phyloP scores from a whole-genome alignment of 75 land plant species.

The Azolla pinnata region DNA sequence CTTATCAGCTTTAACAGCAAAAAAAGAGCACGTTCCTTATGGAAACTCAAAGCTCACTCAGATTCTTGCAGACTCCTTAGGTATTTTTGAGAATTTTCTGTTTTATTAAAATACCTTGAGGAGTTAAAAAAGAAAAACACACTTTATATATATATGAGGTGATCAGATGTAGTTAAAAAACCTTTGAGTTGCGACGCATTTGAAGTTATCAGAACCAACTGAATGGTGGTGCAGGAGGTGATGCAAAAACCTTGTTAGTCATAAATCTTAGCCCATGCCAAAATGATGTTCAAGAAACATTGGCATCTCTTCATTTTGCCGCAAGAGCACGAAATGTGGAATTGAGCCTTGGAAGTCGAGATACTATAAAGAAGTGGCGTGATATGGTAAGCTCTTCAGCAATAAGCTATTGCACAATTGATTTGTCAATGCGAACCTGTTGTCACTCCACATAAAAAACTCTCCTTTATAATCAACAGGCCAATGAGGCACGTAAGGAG shows the following conservation, averaged over 20 bases:
- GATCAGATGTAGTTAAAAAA: too few relatives aligned
- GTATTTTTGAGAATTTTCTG: conserved; percentile 27
- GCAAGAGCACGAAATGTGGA: conserved; percentile 84
- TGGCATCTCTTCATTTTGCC: conserved; percentile 75
- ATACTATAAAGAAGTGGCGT: conserved; percentile 93
- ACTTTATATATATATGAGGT: not conserved
- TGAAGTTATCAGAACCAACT: not conserved
- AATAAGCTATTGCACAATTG: too few relatives aligned
- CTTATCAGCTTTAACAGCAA: conserved; percentile 73
- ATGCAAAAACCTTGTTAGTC: conserved; percentile 68
- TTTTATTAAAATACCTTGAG: not conserved
- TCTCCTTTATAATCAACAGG: too few relatives aligned
- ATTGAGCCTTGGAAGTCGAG: conserved; percentile 84
- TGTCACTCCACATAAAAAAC: too few relatives aligned
- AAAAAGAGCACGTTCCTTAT: conserved; percentile 80
- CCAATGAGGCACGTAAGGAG: conserved; percentile 82
- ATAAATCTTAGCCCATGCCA: conserved; percentile 67
- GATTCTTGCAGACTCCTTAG: conserved; percentile 81
- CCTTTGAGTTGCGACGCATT: not conserved
- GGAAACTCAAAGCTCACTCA: conserved; percentile 74
- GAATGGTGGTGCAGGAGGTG: conserved; percentile 52
- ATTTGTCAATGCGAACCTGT: not conserved
- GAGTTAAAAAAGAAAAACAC: not conserved
- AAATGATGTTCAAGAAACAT: conserved; percentile 56
- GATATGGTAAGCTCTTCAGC: conserved; percentile 59